Base-by-base conservation (phyloP, 176 grass and related monocot species). In the Thalia dealbata region DNA sequence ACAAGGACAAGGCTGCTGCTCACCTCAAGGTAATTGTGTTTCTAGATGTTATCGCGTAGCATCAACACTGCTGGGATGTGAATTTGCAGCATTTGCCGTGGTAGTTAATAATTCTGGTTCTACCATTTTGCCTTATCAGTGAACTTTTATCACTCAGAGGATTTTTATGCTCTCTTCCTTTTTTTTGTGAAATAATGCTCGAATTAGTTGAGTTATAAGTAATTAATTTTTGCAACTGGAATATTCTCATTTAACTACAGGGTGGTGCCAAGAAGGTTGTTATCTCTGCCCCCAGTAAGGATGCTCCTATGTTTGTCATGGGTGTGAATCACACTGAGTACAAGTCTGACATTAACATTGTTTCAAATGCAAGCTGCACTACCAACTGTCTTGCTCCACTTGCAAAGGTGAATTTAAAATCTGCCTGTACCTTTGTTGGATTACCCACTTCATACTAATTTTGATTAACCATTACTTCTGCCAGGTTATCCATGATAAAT, bases 311-410 rank as follows among this genome's bases (percentile, higher is more conserved):
- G 85, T 91, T 91, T 70, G 88, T 91, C 28, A 67, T 82, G 19
- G 88, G 84, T 71, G 88, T 91, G 30, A 91, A 91, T 3, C 81
- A 82, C 73, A 80, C 82, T 15, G 82, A 80, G 3, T 91, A 91
- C 84, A 91, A 50, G 54, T 14, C 75, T 70, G 73, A 91, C 48
- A 74, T 91, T 38, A 9, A 78, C 54, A 75, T 91, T 18, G 85
- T 91, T 50, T 91, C 88, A 77, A 80, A 87, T 67, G 88, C 88
- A 50, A 87, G 85, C 69, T 87, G 78, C 79, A 79, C 82, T 61
- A 91, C 88, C 35, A 91, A 87, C 85, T 91, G 88, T 69, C 79
- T 91, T 76, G 88, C 88, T 48, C 88, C 85, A 63, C 82, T 87
- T 30, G 82, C 88, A 19, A 91, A 91, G 84, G 87, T 89, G 61